Base-by-base conservation (phyloP, 1,284 basidiomycete species). In the Naganishia albida region DNA sequence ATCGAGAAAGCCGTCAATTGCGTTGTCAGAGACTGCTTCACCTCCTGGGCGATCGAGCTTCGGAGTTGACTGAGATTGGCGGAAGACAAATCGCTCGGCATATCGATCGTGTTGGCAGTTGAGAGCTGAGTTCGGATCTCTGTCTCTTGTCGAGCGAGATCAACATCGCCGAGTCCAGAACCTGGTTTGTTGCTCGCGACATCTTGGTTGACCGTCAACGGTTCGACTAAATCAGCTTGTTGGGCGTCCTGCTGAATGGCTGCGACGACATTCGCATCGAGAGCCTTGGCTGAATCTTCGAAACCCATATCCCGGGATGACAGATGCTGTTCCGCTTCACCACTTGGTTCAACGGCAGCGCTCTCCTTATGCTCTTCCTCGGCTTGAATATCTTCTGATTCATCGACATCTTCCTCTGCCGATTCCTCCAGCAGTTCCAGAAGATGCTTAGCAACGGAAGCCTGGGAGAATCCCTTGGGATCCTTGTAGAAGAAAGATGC, bases 401-500 rank as follows among this genome's bases (percentile, higher is more conserved):
- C 56, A n/a, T 48, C 56, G 15, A 43, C 23, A 23, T 59, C 56
- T 57, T 62, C 57, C 46, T 50, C 46, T 30, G 26, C 40, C 50
- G 51, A 63, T 7, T 52, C 50, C 13, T 63, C 51, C 10, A 52
- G 28, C 39, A 63, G 25, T 28, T 30, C 49, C 51, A 63, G 13
- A 7, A 60, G 44, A 40, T 52, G 49, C 30, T 52, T 26, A 23
- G 42, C 28, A 18, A 63, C 38, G 38, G 50, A 43, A 23, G 56
- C 57, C 10, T 65, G 64, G 25, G 64, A 65, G 50, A 65, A 65
- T 39, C 64, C 64, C 38, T 42, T 34, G 26, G 55, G 49, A 28
- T 60, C 50, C 43, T 65, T 65, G 57, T 53, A 65, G 42, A 60
- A 65, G 57, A 65, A 57, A 16, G 50, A 42, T 15, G 28, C 30